phyloP scores from a whole-genome alignment of 768 basidiomycete genomes.

The Phaeotremella fagi region DNA sequence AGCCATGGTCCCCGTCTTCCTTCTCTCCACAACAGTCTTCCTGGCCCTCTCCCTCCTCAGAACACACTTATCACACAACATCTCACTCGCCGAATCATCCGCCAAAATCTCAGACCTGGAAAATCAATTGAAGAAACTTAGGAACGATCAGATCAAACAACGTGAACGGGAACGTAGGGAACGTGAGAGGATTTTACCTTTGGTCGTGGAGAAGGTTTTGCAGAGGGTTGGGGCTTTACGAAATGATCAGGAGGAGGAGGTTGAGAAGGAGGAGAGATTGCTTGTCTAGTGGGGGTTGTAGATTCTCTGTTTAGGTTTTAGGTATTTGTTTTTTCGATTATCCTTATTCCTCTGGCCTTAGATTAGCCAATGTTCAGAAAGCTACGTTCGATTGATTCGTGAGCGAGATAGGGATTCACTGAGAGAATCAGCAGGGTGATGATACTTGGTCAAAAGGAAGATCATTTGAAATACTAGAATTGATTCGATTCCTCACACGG shows the following conservation, averaged over 20 bases:
- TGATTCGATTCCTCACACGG: too few relatives aligned
- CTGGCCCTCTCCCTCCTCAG: slow-evolving; percentile 42
- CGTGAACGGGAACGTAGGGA: slow-evolving; percentile 31
- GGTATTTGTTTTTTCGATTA: too few relatives aligned
- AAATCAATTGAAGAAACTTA: slow-evolving; percentile 24
- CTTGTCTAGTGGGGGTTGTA: too few relatives aligned
- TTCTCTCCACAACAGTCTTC: slow-evolving; percentile 42
- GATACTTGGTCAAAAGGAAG: too few relatives aligned
- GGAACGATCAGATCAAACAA: slow-evolving; percentile 11
- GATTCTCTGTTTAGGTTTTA: too few relatives aligned
- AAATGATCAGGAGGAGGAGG: slow-evolving; percentile 12
- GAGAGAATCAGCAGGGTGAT: too few relatives aligned
- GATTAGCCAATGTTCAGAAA: too few relatives aligned
- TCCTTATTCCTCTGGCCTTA: too few relatives aligned
- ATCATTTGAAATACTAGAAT: too few relatives aligned
- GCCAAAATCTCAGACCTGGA: slow-evolving; percentile 41
- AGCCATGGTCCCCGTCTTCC: slow-evolving; percentile 42
- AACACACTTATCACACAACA: slow-evolving; percentile 45
- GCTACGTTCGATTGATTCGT: too few relatives aligned
- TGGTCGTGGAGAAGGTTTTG: slow-evolving; percentile 41
- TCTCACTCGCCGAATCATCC: slow-evolving; percentile 28
- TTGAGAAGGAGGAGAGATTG: background rate
- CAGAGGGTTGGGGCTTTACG: slow-evolving; percentile 32
- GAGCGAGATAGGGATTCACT: too few relatives aligned
- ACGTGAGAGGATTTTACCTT: slow-evolving; percentile 37